These are phyloP conservation scores for Myriosclerotinia scirpicola DNA, from an alignment of 2,329 filamentous ascomycete species.

Conservation along the genomic window DNA sequence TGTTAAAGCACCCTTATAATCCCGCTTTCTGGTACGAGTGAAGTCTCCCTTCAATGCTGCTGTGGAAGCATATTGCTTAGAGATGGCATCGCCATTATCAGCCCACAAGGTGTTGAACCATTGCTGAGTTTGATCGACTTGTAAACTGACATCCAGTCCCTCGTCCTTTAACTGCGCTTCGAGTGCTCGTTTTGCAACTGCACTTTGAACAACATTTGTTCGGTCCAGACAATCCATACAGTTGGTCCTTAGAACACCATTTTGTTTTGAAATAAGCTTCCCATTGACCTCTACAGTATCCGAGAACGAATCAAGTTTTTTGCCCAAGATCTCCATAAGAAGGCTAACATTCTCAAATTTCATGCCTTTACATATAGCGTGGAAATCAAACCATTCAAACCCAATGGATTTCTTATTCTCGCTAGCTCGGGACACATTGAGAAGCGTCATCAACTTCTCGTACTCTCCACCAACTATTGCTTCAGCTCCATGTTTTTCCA, in stretches of 20 bases:
- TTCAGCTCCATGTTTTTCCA: conserved; percentile 87
- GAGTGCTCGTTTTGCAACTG: conserved; percentile 79
- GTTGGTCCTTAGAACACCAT: conserved; percentile 84
- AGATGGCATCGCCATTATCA: conserved; percentile 95
- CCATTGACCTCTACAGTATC: conserved; percentile 63
- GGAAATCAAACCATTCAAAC: conserved; percentile 98
- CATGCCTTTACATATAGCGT: conserved; percentile 89
- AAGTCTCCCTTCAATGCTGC: conserved; percentile 96
- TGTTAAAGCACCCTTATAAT: conserved; percentile 87
- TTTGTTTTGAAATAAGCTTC: conserved; percentile 53
- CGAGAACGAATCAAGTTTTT: conserved; percentile 67
- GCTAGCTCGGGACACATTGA: conserved; percentile 62
- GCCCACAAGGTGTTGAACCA: conserved; percentile 99
- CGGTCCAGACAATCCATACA: conserved; percentile 98
- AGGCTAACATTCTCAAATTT: conserved; percentile 92
- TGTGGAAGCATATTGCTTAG: conserved; percentile 92
- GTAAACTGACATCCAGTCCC: conserved; percentile 72
- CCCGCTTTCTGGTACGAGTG: conserved; percentile 84
- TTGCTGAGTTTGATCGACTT: conserved; percentile 73
- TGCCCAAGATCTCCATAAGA: conserved; percentile 68
- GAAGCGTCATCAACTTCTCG: conserved; percentile 61
- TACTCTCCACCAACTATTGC: conserved; percentile 76
- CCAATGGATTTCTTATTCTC: conserved; percentile 47
- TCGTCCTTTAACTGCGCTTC: conserved; percentile 76
- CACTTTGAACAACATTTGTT: conserved; percentile 94